Evolutionary conservation across 1,284 basidiomycete genomes (phyloP).

Genomic region (Boletus sp.): DNA sequence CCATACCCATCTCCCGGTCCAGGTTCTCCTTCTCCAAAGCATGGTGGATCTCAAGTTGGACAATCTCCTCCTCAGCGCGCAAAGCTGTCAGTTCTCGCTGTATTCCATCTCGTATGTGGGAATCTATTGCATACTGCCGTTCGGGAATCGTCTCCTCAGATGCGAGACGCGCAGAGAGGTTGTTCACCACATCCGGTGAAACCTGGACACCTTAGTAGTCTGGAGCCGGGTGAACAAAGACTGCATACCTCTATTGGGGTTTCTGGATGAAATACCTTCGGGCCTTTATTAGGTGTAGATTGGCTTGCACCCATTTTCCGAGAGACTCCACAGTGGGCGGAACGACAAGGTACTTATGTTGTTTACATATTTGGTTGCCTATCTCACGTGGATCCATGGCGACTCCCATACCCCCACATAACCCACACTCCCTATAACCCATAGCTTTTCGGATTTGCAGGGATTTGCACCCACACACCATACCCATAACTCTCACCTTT

Average conservation of each 20-base stretch:
- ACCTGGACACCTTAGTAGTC: constrained; percentile 44
- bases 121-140: constrained; percentile 68
- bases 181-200: constrained; percentile 70
- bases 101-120: constrained; percentile 63
- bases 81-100: constrained; percentile 59
- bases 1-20: constrained; percentile 54
- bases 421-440: too few relatives aligned
- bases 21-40: constrained; percentile 79
- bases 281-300: constrained; percentile 50
- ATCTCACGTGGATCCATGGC: constrained; percentile 1
- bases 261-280: constrained; percentile 61
- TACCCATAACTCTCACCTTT: too few relatives aligned
- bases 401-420: too few relatives aligned
- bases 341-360: neutral
- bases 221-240: neutral
- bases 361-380: constrained; percentile 23
- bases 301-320: constrained; percentile 62
- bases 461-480: too few relatives aligned
- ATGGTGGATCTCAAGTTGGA: constrained; percentile 61
- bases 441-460: too few relatives aligned
- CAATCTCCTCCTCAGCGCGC: constrained; percentile 60
- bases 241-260: constrained; percentile 58
- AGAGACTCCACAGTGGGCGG: neutral
- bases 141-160: constrained; percentile 56
- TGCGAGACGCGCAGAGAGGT: constrained; percentile 60